Base-by-base conservation (phyloP, 2,329 filamentous ascomycete species). In the Xylariaceae sp. region DNA sequence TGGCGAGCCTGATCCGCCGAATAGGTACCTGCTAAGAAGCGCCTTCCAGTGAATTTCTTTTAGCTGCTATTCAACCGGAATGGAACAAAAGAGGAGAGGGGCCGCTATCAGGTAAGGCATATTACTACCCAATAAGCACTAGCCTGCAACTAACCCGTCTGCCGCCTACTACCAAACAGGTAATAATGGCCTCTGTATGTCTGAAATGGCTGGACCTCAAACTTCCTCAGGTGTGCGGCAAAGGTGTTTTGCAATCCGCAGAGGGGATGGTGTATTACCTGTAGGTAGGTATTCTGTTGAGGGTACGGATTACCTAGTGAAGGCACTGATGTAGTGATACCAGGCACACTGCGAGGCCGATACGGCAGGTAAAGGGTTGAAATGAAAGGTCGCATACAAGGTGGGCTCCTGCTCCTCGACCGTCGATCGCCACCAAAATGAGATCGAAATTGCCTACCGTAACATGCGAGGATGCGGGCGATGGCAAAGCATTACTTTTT, bases 371-470 rank as follows among this genome's bases (percentile, higher is more conserved):
- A 30, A 5, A 30, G 23, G 23, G 23, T n/a, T 45, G 13, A 64
- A 64, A 62, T 63, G 62, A 63, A 35, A 30, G 60, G 58, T 62
- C 48, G 54, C 56, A 61, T 51, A 23, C 35, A 18, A 59, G 11
- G 58, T 61, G 62, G 62, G 17, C 3, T 45, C 11, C 0, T 51
- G 57, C 59, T 57, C 35, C 59, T 59, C 56, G 55, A 62, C 61
- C 55, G 63, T 65, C 63, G 63, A 65, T 65, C 62, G 51, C 47
- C 60, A 63, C 50, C 57, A 56, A 62, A 64, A 66, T 63, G 59
- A 61, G 55, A n/a, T 60, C 53, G 58, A 66, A 64, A 66, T 66
- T 62, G 51, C 59, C 54, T 59, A 51, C 54, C 58, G 52, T 42
- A 59, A 45, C 15, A 42, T 39, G 45, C 17, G 54, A 50, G 53